Evolutionary conservation across 1,284 basidiomycete genomes (phyloP).

Genomic region (Fomitiporia mediterranea): DNA sequence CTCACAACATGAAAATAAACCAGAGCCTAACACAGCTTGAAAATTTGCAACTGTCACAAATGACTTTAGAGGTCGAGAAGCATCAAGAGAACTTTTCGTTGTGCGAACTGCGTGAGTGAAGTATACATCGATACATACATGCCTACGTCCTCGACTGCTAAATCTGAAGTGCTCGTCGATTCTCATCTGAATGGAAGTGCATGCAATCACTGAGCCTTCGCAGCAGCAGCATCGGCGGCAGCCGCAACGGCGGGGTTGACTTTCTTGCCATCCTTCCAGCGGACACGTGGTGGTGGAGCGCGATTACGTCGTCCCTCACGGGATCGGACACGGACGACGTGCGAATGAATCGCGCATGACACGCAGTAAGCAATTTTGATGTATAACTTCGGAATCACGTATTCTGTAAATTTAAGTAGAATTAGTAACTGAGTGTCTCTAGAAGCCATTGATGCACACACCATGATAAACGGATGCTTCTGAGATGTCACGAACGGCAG

Average conservation of each 20-base stretch:
- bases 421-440: neutral
- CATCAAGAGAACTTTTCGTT: neutral
- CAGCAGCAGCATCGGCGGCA: conserved; percentile 50
- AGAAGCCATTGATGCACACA: conserved; percentile 38
- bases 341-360: conserved; percentile 99
- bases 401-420: conserved; percentile 55
- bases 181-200: neutral
- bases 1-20: too few relatives aligned
- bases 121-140: neutral
- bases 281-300: conserved; percentile 89
- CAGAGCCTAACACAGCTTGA: too few relatives aligned
- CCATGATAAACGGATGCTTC: conserved; percentile 94
- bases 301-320: conserved; percentile 93
- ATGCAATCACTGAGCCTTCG: conserved; percentile 29
- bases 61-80: too few relatives aligned
- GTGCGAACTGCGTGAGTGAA: neutral
- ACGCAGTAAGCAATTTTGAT: conserved; percentile 99
- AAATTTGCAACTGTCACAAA: too few relatives aligned
- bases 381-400: conserved; percentile 97
- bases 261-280: conserved; percentile 99
- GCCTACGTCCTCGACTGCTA: conserved; percentile 21
- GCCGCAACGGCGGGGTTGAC: conserved; percentile 69
- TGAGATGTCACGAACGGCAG: conserved; percentile 95
- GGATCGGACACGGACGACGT: conserved; percentile 95
- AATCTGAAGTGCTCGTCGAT: conserved; percentile 22